Evolutionary conservation across 2,329 filamentous ascomycete genomes (phyloP), one percentile per base, ranked within the genome.

Genomic region (Fonsecaea monophora): DNA sequence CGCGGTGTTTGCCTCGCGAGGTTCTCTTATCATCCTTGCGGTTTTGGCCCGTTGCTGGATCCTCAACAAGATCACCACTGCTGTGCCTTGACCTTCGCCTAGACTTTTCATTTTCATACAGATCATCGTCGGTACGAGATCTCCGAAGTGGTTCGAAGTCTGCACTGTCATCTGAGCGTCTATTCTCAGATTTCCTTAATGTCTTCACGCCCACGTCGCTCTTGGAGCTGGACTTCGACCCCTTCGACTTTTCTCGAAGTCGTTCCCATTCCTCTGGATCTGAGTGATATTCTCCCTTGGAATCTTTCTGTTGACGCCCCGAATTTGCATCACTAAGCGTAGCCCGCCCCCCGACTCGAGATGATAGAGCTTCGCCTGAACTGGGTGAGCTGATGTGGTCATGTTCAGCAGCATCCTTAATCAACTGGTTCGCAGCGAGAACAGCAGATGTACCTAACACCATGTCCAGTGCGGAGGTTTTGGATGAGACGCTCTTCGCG

Each of bases 21-120:
- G 76, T 76, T 32, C 71, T 73, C 35, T 71, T 67, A n/a, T 78
- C 75, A 21, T 74, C 74, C 60, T 75, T 71, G 48, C 74, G 74
- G 21, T 76, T 75, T 2, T 76, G 77, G 35, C 77, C 78, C 5
- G 74, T 71, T 4, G 77, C 74, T 7, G 78, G 80, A 4, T 72
- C 71, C 18, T 75, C 69, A 48, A 81, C 78, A 54, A 82, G 80
- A 64, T 78, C 74, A 32, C 65, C 70, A 34, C 71, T 74, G 56
- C 65, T 66, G n/a, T 60, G 53, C 66, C 75, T 76, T 13, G 77
- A 77, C 66, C 75, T 75, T 60, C 75, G 74, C 61, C 73, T 73
- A 5, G 72, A 74, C 58, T 74, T 76, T 65, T 74, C 74, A 3
- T 74, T 65, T 6, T 71, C 75, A 25, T 58, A 38, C 13, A 62